phyloP scores from a whole-genome alignment of 257 asterid species.

The Penstemon davidsonii region DNA sequence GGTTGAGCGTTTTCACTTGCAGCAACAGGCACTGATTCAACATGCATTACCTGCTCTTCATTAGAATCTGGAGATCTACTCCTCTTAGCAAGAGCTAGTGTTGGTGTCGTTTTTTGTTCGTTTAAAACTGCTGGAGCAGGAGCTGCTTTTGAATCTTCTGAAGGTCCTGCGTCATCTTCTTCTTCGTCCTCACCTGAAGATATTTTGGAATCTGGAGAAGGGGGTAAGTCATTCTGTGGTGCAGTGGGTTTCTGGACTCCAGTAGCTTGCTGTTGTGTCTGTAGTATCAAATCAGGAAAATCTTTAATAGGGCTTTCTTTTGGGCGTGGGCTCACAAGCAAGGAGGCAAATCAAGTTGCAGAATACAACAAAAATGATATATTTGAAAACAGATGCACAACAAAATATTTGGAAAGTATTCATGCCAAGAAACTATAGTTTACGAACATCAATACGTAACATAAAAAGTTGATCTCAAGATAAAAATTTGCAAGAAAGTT shows the following conservation, averaged over 20 bases:
- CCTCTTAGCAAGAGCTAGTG: constrained; percentile 33
- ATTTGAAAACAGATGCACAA: too few species aligned
- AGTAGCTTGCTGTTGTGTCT: constrained; percentile 44
- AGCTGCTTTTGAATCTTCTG: constrained; percentile 41
- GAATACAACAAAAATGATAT: too few species aligned
- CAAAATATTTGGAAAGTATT: too few species aligned
- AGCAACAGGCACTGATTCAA: constrained; percentile 39
- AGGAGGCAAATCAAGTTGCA: too few species aligned
- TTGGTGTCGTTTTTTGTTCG: constrained; percentile 53
- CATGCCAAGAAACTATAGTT: neutral
- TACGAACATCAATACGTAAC: neutral
- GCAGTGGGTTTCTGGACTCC: constrained; percentile 38
- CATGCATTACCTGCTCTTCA: constrained; percentile 44
- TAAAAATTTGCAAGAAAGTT: too few species aligned
- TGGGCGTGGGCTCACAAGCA: too few species aligned
- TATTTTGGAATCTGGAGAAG: constrained; percentile 38
- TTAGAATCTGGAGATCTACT: constrained; percentile 36
- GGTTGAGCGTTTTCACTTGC: constrained; percentile 33
- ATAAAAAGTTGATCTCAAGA: too few species aligned
- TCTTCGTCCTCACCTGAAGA: constrained; percentile 41
- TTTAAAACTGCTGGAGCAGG: constrained; percentile 35
- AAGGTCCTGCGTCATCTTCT: constrained; percentile 19
- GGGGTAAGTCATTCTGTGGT: constrained; percentile 38
- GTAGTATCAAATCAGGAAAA: constrained; percentile 21
- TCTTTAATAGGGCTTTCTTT: neutral